A percentile compares a stretch with the other conserved stretches of the same genome.
These are phyloP conservation scores for Lonicera japonica DNA, from an alignment of 129 eudicot species.

Conservation along the genomic window DNA sequence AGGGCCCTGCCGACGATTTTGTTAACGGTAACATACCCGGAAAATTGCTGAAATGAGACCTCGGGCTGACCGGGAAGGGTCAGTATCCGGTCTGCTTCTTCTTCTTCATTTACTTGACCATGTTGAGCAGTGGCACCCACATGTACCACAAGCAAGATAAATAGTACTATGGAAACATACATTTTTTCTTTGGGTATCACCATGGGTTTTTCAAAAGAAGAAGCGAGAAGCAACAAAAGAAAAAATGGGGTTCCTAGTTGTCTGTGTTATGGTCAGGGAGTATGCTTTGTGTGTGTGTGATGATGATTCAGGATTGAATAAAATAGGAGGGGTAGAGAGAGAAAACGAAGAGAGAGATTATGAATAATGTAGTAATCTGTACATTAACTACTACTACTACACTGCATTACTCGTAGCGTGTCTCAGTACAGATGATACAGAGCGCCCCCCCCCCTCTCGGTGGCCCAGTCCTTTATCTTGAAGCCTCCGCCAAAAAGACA, in stretches of 20 bases:
- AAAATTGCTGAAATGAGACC: slow-evolving; percentile 73
- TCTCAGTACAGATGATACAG: not conserved
- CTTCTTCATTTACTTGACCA: slow-evolving; percentile 27
- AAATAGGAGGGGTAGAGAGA: slow-evolving; percentile 13
- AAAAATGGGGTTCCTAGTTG: slow-evolving; percentile 10
- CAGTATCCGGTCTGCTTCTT: slow-evolving; percentile 53
- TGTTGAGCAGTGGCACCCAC: slow-evolving; percentile 12
- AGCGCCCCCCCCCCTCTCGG: not conserved
- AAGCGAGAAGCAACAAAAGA: not conserved
- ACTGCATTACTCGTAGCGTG: no score
- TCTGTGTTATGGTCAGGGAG: slow-evolving; percentile 19
- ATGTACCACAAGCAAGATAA: slow-evolving; percentile 20
- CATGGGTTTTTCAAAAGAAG: slow-evolving; percentile 10
- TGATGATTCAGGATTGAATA: slow-evolving; percentile 44
- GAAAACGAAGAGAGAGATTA: slow-evolving; percentile 12
- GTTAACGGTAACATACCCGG: slow-evolving; percentile 89
- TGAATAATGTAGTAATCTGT: no score
- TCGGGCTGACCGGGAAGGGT: slow-evolving; percentile 87
- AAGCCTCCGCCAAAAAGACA: not conserved
- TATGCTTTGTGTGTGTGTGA: slow-evolving; percentile 10
- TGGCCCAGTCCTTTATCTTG: not conserved
- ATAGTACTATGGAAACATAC: slow-evolving; percentile 21
- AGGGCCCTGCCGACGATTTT: slow-evolving; percentile 74
- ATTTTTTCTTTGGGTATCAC: slow-evolving; percentile 25
- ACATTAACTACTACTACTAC: not conserved